A percentile compares a stretch with the other conserved stretches of the same genome.
These are phyloP conservation scores for Populus hybrid DNA, from an alignment of 441 rosid species.

Conservation along the genomic window DNA sequence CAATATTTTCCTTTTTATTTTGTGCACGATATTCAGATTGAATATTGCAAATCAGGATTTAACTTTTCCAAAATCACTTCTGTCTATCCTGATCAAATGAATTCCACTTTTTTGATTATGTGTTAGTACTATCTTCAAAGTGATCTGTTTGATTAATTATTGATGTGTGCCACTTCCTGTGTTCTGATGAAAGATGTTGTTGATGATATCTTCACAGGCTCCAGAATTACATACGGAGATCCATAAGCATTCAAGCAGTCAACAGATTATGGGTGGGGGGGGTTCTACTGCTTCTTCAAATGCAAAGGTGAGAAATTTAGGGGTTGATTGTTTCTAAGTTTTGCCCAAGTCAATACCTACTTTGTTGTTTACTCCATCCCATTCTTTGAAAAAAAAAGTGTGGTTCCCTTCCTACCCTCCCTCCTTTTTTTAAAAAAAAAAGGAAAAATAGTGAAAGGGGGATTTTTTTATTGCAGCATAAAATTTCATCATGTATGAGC, in stretches of 20 bases:
- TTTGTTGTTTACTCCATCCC: neutral
- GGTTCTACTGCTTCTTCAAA: slow-evolving; percentile 42
- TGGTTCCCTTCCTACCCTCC: neutral
- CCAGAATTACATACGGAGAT: slow-evolving; percentile 65
- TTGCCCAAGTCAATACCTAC: neutral
- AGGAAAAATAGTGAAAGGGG: neutral
- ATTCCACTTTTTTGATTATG: neutral
- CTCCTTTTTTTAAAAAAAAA: neutral
- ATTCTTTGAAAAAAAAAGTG: neutral
- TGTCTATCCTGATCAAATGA: neutral
- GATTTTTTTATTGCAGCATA: neutral
- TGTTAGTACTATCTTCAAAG: neutral
- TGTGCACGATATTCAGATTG: neutral
- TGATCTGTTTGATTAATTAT: neutral
- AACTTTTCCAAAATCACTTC: neutral
- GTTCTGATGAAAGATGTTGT: neutral
- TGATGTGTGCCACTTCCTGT: neutral
- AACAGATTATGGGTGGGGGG: slow-evolving; percentile 37
- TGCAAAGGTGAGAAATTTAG: slow-evolving; percentile 14
- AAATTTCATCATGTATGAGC: neutral
- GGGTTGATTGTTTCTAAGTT: neutral
- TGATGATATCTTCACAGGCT: slow-evolving; percentile 37
- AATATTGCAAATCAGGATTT: neutral
- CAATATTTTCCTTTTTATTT: neutral
- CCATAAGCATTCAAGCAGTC: slow-evolving; percentile 45